Evolutionary conservation across 768 basidiomycete species (phyloP).

Genomic region (Lactifluus hygrophoroides): DNA sequence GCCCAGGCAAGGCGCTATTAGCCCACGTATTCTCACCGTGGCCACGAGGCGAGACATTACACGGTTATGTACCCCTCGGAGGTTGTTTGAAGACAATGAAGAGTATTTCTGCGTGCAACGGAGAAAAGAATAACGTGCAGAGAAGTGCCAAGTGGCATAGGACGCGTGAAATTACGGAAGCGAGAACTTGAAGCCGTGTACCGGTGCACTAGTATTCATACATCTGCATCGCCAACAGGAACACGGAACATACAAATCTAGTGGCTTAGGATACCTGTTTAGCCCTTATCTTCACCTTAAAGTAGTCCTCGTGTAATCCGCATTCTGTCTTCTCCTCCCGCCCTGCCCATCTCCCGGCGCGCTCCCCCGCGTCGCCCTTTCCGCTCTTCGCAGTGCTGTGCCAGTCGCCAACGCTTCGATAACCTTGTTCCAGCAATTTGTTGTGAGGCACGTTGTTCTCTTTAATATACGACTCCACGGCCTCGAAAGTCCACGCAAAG

Average conservation of each 20-base stretch:
- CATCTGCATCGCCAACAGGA: too few species aligned
- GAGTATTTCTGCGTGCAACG: neutral
- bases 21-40: neutral
- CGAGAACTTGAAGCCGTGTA: neutral
- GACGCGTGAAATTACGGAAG: slow-evolving; percentile 1
- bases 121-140: too few species aligned
- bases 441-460: slow-evolving; percentile 82
- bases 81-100: neutral
- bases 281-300: slow-evolving; percentile 46
- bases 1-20: neutral
- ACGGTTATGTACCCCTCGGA: neutral
- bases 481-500: slow-evolving; percentile 74
- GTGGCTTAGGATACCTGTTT: too few species aligned
- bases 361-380: slow-evolving; percentile 61
- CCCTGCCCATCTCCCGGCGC: slow-evolving; percentile 88
- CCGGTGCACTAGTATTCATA: too few species aligned
- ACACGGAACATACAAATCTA: too few species aligned
- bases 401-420: slow-evolving; percentile 96
- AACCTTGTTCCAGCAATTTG: slow-evolving; percentile 80
- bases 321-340: slow-evolving; percentile 86
- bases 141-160: neutral
- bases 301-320: slow-evolving; percentile 90
- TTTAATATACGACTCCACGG: slow-evolving; percentile 80
- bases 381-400: slow-evolving; percentile 82
- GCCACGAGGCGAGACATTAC: slow-evolving; percentile 9